Evolutionary conservation across 768 basidiomycete species (phyloP).

Genomic region (Lactarius vividus): DNA sequence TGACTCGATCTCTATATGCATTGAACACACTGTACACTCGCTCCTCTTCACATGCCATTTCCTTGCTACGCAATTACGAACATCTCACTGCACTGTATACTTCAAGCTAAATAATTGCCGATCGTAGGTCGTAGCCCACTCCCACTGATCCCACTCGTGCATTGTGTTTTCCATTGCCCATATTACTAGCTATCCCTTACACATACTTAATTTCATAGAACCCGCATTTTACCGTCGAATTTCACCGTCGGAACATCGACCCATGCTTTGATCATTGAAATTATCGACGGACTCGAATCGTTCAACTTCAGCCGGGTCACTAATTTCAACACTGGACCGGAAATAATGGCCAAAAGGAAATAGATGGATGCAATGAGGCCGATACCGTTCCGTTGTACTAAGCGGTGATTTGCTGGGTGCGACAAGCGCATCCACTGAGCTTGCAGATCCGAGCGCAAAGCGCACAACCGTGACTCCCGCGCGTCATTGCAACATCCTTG

Average conservation of each 20-base stretch:
- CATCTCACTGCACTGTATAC: constrained; percentile 19
- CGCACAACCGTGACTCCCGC: background rate
- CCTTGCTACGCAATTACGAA: constrained; percentile 15
- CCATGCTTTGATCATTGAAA: background rate
- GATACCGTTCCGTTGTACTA: background rate
- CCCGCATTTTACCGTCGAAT: constrained; percentile 4
- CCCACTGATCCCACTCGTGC: constrained; percentile 4
- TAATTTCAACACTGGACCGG: background rate
- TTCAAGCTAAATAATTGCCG: constrained; percentile 12
- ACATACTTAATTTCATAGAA: constrained; percentile 15
- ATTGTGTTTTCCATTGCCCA: constrained; percentile 14
- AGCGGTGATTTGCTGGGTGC: background rate
- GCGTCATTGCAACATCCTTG: constrained; percentile 2
- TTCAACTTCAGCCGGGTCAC: background rate
- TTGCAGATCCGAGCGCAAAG: constrained; percentile 2
- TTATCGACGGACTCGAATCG: background rate
- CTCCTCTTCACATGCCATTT: constrained; percentile 10
- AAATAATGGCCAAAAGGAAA: background rate
- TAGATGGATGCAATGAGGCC: background rate
- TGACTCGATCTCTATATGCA: constrained; percentile 14
- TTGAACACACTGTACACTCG: constrained; percentile 17
- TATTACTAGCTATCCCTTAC: constrained; percentile 12
- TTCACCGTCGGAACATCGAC: constrained; percentile 1
- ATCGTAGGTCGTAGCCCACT: constrained; percentile 1
- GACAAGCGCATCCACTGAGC: background rate